Evolutionary conservation across 495 filamentous ascomycete species (phyloP).

Genomic region (Daldinia concentrica): DNA sequence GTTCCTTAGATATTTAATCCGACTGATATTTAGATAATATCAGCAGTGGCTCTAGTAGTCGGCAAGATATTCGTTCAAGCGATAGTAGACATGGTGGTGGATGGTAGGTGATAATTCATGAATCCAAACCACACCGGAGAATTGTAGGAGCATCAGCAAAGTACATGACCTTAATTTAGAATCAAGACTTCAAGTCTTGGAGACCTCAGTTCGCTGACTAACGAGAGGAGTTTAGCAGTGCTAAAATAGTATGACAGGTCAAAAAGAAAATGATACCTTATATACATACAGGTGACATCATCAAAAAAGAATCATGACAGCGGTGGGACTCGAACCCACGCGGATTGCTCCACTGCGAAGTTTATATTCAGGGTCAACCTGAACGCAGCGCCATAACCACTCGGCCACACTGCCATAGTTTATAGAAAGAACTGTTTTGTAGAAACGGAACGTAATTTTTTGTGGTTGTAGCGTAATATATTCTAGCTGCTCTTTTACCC

Average conservation of each 20-base stretch:
- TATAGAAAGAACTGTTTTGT: neutral
- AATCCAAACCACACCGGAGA: neutral
- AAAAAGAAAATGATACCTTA: neutral
- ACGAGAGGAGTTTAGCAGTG: neutral
- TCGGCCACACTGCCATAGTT: constrained; percentile 34
- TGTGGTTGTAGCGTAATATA: neutral
- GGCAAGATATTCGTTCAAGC: neutral
- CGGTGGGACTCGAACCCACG: constrained; percentile 57
- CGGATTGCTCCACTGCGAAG: constrained; percentile 52
- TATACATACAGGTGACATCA: neutral
- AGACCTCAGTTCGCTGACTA: neutral
- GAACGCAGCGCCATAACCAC: constrained; percentile 51
- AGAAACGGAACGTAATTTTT: neutral
- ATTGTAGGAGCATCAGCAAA: neutral
- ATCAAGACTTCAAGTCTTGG: neutral
- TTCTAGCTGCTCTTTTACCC: too few relatives aligned
- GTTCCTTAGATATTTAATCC: neutral
- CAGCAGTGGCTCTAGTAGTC: neutral
- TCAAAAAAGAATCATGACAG: constrained; percentile 37
- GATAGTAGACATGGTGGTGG: neutral
- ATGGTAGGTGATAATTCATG: neutral
- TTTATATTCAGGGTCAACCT: constrained; percentile 35
- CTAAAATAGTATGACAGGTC: neutral
- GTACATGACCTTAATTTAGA: neutral
- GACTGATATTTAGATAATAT: neutral